phyloP scores from a whole-genome alignment of 2,329 filamentous ascomycete species.

The Lecanoromycetidae sp. region DNA sequence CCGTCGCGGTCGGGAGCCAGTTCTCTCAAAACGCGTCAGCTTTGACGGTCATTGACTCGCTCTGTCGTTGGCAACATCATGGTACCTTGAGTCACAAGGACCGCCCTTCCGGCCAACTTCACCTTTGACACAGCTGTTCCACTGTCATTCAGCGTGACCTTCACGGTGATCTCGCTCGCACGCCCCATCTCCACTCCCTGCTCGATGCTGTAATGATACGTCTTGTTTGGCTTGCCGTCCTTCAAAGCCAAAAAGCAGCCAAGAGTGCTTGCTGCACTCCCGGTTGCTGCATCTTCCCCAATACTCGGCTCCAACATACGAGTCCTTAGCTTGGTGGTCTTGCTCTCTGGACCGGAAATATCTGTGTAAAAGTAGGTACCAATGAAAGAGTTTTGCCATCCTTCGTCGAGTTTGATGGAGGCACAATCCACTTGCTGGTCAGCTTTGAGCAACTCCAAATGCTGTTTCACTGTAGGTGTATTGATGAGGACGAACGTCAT shows the following conservation, averaged over 20 bases:
- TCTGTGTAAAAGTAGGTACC: constrained; percentile 26
- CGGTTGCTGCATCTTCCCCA: constrained; percentile 39
- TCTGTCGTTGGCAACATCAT: constrained; percentile 4
- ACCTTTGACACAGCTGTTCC: constrained; percentile 29
- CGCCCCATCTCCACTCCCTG: constrained; percentile 43
- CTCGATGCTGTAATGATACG: constrained; percentile 31
- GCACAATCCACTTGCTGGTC: constrained; percentile 18
- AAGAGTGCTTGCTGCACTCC: constrained; percentile 38
- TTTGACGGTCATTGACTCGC: not conserved
- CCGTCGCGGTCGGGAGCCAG: too few species aligned
- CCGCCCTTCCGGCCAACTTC: constrained; percentile 24
- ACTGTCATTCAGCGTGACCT: constrained; percentile 30
- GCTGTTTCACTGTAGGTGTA: constrained; percentile 21
- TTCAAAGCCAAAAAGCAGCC: constrained; percentile 34
- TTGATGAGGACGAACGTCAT: constrained; percentile 42
- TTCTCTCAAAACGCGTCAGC: too few species aligned
- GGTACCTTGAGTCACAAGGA: constrained; percentile 12
- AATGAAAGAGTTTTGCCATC: constrained; percentile 23
- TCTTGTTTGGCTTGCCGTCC: constrained; percentile 25
- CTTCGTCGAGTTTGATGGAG: constrained; percentile 22
- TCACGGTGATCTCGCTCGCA: constrained; percentile 37
- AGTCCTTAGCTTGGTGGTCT: constrained; percentile 23
- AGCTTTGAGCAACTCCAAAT: constrained; percentile 15
- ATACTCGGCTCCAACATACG: constrained; percentile 23
- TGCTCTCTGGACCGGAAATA: constrained; percentile 12